Evolutionary conservation across 345 rosid species (phyloP).

Genomic region (Salix koriyanagi): DNA sequence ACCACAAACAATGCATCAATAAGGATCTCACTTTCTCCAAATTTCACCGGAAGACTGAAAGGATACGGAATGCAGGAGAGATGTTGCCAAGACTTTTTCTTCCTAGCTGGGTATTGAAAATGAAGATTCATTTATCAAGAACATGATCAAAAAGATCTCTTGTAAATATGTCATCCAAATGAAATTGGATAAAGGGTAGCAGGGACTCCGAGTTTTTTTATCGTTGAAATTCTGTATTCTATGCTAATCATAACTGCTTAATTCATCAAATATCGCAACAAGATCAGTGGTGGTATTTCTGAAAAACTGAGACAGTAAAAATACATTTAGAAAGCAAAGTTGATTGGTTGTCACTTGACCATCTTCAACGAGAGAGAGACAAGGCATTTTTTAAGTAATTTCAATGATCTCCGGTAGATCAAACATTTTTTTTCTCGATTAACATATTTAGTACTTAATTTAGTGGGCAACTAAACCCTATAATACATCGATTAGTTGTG

Average conservation of each 20-base stretch:
- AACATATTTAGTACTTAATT: neutral
- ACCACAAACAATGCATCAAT: constrained; percentile 49
- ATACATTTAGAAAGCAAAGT: too few relatives aligned
- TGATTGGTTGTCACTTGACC: too few relatives aligned
- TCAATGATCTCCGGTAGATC: too few relatives aligned
- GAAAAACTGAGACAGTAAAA: too few relatives aligned
- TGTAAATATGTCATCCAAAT: neutral
- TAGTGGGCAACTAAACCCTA: neutral
- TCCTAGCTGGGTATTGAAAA: neutral
- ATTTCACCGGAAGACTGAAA: too few relatives aligned
- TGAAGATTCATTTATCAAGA: constrained; percentile 1
- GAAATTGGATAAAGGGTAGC: neutral
- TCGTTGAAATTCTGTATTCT: neutral
- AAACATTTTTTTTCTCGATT: too few relatives aligned
- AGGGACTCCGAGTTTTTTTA: neutral
- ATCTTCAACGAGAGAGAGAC: neutral
- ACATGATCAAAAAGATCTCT: neutral
- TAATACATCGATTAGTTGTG: too few relatives aligned
- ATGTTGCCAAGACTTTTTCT: neutral
- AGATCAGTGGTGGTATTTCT: neutral
- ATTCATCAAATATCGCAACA: neutral
- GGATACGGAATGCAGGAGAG: too few relatives aligned
- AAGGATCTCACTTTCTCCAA: too few relatives aligned
- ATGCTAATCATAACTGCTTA: neutral
- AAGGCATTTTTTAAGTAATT: neutral